Evolutionary conservation across 345 rosid genomes (phyloP).

Genomic region (Citrus reticulata): DNA sequence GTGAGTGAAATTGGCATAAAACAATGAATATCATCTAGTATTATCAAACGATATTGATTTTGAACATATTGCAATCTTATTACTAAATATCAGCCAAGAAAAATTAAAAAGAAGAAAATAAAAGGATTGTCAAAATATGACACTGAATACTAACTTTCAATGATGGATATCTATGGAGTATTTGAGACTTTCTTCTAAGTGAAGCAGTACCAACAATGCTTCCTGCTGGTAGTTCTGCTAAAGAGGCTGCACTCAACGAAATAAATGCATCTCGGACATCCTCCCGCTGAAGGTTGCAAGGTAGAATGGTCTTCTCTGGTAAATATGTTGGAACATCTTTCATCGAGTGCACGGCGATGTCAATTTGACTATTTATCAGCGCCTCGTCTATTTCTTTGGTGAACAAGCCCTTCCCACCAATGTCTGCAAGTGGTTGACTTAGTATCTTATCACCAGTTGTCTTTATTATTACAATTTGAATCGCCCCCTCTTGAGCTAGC

Average conservation of each 20-base stretch:
- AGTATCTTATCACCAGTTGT: constrained; percentile 96
- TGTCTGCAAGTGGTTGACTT: constrained; percentile 92
- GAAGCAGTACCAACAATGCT: constrained; percentile 96
- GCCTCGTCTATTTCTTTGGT: constrained; percentile 98
- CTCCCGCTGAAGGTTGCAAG: constrained; percentile 90
- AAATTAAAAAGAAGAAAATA: not conserved
- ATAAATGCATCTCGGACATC: constrained; percentile 98
- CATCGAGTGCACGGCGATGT: constrained; percentile 98
- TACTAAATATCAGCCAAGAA: not conserved
- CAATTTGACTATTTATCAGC: constrained; percentile 70
- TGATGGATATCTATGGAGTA: constrained; percentile 82
- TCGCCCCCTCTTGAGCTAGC: constrained; percentile 84
- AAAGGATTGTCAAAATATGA: not conserved
- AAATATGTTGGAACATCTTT: constrained; percentile 96
- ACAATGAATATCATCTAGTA: not conserved
- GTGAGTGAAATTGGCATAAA: not conserved
- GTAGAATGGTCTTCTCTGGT: constrained; percentile 77
- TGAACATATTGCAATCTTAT: not conserved
- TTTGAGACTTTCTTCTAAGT: constrained; percentile 91
- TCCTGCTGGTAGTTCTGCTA: constrained; percentile 82
- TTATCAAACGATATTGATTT: not conserved
- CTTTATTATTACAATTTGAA: constrained; percentile 83
- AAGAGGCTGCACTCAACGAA: constrained; percentile 51
- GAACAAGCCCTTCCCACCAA: constrained; percentile 97
- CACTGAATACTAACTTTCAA: constrained; percentile 30